Conservation (phyloP, 371 early-diverging fungal species). For the Apophysomyces trapeziformis region DNA sequence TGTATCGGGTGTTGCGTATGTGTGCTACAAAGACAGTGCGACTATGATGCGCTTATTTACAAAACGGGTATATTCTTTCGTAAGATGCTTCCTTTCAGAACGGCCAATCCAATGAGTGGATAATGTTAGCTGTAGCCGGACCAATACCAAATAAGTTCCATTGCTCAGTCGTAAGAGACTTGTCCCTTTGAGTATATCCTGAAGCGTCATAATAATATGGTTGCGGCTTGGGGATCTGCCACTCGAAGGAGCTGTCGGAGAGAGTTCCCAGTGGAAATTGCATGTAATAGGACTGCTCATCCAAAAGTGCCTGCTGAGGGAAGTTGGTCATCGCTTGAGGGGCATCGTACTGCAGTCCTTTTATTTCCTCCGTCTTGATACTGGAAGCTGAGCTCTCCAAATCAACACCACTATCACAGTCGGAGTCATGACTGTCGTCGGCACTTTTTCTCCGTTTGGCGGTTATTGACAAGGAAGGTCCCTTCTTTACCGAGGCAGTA, state of each 20-base stretch:
- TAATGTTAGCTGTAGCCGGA: neutral
- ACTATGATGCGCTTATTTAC: neutral
- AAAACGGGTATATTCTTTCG: neutral
- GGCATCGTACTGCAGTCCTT: neutral
- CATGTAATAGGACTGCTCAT: neutral
- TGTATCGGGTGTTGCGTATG: neutral
- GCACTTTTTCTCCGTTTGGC: slow-evolving; percentile 1
- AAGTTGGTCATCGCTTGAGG: neutral
- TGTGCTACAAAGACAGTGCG: neutral
- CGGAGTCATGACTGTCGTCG: slow-evolving; percentile 2
- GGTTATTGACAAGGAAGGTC: neutral
- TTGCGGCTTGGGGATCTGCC: neutral
- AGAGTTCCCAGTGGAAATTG: neutral
- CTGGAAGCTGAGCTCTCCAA: slow-evolving; percentile 1
- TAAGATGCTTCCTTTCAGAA: neutral
- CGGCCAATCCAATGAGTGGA: slow-evolving; percentile 6
- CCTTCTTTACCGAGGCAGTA: neutral
- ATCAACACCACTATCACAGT: slow-evolving; percentile 3
- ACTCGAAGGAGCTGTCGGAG: neutral
- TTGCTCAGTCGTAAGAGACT: neutral
- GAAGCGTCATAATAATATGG: neutral
- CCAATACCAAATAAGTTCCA: slow-evolving; percentile 1
- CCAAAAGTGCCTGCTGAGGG: neutral
- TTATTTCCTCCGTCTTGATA: neutral
- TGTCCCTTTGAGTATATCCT: neutral